Percentiles rank a stretch among this genome's conserved stretches.
phyloP scores from a whole-genome alignment of 768 basidiomycete genomes.

The Amyloporia xantha region DNA sequence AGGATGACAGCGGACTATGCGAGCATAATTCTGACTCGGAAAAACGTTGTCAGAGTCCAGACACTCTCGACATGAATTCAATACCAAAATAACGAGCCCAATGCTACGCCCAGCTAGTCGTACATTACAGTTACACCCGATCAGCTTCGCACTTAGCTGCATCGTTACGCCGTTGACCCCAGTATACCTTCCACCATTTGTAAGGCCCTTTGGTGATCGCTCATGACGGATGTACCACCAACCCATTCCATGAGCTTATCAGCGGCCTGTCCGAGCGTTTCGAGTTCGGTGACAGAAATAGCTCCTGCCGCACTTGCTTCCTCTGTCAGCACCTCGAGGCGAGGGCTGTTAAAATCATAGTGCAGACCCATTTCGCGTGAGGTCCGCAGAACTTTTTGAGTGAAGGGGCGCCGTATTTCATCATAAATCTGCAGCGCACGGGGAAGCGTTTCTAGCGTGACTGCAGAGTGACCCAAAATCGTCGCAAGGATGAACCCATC shows the following conservation, averaged over 20 bases:
- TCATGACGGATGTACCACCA: slow-evolving; percentile 1
- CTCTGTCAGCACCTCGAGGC: slow-evolving; percentile 3
- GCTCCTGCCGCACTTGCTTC: slow-evolving; percentile 5
- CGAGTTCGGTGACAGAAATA: neutral
- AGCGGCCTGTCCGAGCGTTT: neutral
- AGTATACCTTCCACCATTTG: slow-evolving; percentile 2
- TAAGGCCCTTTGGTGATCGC: slow-evolving; percentile 2
- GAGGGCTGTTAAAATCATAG: slow-evolving; percentile 16
- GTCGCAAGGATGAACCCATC: slow-evolving; percentile 28
- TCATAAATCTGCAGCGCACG: slow-evolving; percentile 28
- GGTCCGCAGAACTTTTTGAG: slow-evolving; percentile 16
- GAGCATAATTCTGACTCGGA: too few species aligned
- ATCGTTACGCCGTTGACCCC: too few species aligned
- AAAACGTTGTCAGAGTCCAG: too few species aligned
- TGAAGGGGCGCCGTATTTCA: slow-evolving; percentile 25
- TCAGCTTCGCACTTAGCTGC: too few species aligned
- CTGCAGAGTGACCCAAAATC: slow-evolving; percentile 20
- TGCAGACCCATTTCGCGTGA: slow-evolving; percentile 19
- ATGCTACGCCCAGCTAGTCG: too few species aligned
- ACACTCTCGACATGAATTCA: too few species aligned
- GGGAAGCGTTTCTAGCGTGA: slow-evolving; percentile 18
- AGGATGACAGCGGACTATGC: too few species aligned
- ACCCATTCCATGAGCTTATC: slow-evolving; percentile 7
- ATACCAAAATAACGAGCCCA: too few species aligned
- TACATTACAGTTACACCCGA: too few species aligned